A percentile compares a stretch with the other conserved stretches of the same genome.
Conservation (phyloP, 2,329 filamentous ascomycete species). For the Penicillium sp. region DNA sequence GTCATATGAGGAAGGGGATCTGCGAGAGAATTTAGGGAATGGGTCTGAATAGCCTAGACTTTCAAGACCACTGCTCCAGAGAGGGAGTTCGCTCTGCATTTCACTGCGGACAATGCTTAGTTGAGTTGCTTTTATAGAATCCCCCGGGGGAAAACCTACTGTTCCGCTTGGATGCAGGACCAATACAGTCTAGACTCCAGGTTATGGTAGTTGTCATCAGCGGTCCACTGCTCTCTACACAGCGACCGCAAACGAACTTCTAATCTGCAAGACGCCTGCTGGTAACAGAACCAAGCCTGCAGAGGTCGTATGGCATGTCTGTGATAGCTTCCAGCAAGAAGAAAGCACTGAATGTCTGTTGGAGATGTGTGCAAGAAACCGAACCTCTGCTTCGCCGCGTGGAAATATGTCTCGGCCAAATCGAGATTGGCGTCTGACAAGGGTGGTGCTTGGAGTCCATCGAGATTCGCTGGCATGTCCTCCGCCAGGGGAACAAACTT, state of each 20-base stretch:
- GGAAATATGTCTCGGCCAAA: conserved; percentile 18
- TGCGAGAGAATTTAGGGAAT: conserved; percentile 14
- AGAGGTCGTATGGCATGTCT: conserved; percentile 18
- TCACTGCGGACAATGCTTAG: conserved; percentile 10
- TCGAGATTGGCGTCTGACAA: conserved; percentile 15
- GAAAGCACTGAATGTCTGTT: conserved; percentile 20
- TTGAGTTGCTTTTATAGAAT: not conserved
- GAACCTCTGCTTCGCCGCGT: conserved; percentile 20
- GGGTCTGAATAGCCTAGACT: conserved; percentile 16
- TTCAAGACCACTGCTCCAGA: conserved; percentile 20
- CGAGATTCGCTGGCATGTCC: conserved; percentile 15
- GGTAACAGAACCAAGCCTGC: conserved; percentile 21
- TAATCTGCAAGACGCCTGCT: conserved; percentile 20
- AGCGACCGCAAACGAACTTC: conserved; percentile 19
- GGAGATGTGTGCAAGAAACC: conserved; percentile 18
- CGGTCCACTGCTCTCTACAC: conserved; percentile 18
- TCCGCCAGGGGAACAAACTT: conserved; percentile 9
- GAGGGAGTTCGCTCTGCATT: conserved; percentile 19
- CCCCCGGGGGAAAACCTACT: conserved; percentile 8
- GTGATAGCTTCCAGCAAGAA: conserved; percentile 19
- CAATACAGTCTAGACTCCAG: conserved; percentile 21
- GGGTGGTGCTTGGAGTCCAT: conserved; percentile 12
- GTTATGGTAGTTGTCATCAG: conserved; percentile 18
- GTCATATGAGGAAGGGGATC: conserved; percentile 7
- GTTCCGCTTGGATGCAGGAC: conserved; percentile 22